Percentiles rank a stretch among this genome's conserved stretches.
These are phyloP conservation scores for Teratosphaeria viscida DNA, from an alignment of 2,329 filamentous ascomycete species.

Conservation along the genomic window DNA sequence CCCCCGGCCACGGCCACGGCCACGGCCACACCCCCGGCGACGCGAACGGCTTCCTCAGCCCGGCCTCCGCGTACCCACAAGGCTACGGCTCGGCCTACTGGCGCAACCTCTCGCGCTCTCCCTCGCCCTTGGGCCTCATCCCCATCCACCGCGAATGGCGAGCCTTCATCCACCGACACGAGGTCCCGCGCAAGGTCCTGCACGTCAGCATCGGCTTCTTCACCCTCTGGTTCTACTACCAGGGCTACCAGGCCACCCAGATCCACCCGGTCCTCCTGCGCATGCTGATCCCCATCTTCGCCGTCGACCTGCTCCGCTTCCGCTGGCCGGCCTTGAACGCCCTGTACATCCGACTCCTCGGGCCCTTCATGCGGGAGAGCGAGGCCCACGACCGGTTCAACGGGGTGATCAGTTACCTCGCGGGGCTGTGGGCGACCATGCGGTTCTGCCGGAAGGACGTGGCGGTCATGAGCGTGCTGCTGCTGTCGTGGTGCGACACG, in stretches of 20 bases:
- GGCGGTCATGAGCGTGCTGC: constrained; percentile 74
- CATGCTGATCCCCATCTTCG: constrained; percentile 72
- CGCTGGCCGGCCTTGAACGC: constrained; percentile 71
- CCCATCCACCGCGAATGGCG: constrained; percentile 90
- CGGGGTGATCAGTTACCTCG: constrained; percentile 91
- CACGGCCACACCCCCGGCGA: constrained; percentile 11
- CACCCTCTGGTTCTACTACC: constrained; percentile 73
- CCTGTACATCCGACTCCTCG: constrained; percentile 72
- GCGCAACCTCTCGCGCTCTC: constrained; percentile 82
- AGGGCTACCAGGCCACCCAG: constrained; percentile 61
- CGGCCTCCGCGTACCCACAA: constrained; percentile 19
- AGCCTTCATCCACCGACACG: constrained; percentile 83
- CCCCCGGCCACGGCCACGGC: constrained; percentile 4
- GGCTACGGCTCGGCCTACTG: constrained; percentile 68
- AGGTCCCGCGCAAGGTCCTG: constrained; percentile 85
- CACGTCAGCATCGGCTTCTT: constrained; percentile 97
- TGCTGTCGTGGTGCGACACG: constrained; percentile 96
- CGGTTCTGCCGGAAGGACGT: constrained; percentile 88
- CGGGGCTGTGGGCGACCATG: constrained; percentile 79
- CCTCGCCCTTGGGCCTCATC: constrained; percentile 85
- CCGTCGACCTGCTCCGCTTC: constrained; percentile 73
- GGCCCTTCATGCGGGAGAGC: constrained; percentile 91
- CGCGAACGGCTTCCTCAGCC: constrained; percentile 20
- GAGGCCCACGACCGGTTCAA: constrained; percentile 84
- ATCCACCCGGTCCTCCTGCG: constrained; percentile 79